Percentiles rank a stretch among this genome's conserved stretches.
These are phyloP conservation scores for Stipa capillata DNA, from an alignment of 176 grass and related monocot species.

Conservation along the genomic window DNA sequence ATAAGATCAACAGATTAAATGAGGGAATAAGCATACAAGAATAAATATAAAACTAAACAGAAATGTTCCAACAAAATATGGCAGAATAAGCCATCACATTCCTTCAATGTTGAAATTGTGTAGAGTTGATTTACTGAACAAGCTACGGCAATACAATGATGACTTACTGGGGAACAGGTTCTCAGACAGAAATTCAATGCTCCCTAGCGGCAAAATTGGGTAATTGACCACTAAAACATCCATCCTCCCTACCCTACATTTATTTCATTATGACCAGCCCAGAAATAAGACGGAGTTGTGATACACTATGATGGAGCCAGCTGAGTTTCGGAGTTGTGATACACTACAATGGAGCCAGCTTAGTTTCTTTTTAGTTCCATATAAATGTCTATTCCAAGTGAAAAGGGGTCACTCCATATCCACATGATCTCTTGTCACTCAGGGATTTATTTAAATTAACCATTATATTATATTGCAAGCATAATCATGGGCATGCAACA, in stretches of 20 bases:
- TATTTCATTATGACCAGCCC: not conserved
- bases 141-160: not conserved
- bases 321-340: not conserved
- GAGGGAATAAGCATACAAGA: not conserved
- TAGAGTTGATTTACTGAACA: not conserved
- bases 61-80: not conserved
- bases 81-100: not conserved
- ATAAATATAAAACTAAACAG: not conserved
- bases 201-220: not conserved
- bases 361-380: not conserved
- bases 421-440: not conserved
- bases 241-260: not conserved
- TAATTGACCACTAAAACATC: not conserved
- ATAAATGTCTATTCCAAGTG: not conserved
- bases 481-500: not conserved
- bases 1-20: not conserved
- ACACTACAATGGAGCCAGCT: slow-evolving; percentile 12
- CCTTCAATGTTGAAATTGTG: slow-evolving; percentile 1
- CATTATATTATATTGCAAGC: not conserved
- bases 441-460: not conserved
- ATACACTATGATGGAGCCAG: not conserved
- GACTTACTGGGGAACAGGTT: not conserved
- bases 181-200: not conserved
- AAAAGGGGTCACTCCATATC: not conserved
- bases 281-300: not conserved